These are phyloP conservation scores for Trichoderma pleuroti DNA, from an alignment of 2,329 filamentous ascomycete genomes.

Conservation along the genomic window DNA sequence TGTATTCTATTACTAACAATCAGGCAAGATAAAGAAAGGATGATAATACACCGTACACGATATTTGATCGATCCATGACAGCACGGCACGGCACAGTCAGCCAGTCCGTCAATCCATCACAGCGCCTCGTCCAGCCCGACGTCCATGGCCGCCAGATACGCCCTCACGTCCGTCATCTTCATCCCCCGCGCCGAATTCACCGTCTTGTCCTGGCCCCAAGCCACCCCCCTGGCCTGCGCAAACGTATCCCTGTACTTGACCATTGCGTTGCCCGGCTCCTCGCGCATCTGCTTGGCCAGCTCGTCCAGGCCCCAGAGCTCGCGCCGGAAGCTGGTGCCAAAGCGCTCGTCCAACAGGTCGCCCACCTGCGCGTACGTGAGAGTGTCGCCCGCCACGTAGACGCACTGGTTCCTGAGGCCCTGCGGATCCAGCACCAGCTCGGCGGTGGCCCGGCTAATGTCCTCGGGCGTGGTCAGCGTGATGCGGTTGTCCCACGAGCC, in stretches of 20 bases:
- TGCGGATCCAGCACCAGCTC: conserved; percentile 48
- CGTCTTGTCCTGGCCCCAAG: conserved; percentile 53
- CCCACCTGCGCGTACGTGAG: conserved; percentile 54
- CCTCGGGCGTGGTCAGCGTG: conserved; percentile 58
- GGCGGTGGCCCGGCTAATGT: conserved; percentile 61
- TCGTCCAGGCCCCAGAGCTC: conserved; percentile 48
- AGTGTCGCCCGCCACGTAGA: conserved; percentile 62
- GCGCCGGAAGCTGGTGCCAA: conserved; percentile 39
- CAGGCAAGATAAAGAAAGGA: neutral
- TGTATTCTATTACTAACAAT: neutral
- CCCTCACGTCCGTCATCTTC: conserved; percentile 39
- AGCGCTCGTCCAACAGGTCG: conserved; percentile 47
- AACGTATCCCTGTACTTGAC: conserved; percentile 62
- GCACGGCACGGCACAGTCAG: neutral
- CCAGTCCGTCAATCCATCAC: neutral
- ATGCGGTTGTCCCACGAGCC: conserved; percentile 60
- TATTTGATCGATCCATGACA: neutral
- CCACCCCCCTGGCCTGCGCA: conserved; percentile 54
- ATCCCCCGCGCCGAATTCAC: conserved; percentile 52
- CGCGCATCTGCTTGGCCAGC: conserved; percentile 44
- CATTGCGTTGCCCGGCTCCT: conserved; percentile 44
- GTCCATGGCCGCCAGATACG: conserved; percentile 33
- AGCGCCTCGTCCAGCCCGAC: neutral
- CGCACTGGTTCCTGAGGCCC: conserved; percentile 38
- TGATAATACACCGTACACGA: neutral